Evolutionary conservation across 1,284 basidiomycete species (phyloP).

Genomic region (Microbotryum violaceum): DNA sequence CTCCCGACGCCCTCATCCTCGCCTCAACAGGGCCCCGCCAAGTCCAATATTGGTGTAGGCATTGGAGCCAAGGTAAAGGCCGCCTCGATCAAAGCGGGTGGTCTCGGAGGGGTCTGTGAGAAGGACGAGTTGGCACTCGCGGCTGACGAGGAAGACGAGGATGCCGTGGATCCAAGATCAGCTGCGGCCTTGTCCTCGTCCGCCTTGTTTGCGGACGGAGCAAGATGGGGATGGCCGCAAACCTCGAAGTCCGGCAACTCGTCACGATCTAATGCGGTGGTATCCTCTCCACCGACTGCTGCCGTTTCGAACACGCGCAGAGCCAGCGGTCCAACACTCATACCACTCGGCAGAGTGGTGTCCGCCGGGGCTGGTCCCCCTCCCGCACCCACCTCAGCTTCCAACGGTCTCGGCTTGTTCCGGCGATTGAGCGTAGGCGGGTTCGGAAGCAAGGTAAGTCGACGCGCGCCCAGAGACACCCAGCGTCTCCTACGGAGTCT

Average conservation of each 20-base stretch:
- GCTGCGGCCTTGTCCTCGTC: neutral
- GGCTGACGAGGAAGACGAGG: neutral
- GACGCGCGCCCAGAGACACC: too few relatives aligned
- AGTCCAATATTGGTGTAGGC: neutral
- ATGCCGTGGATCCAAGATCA: slow-evolving; percentile 1
- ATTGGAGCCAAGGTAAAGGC: slow-evolving; percentile 1
- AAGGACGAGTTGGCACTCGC: slow-evolving; percentile 6
- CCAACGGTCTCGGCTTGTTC: slow-evolving; percentile 23
- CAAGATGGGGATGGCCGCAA: slow-evolving; percentile 28
- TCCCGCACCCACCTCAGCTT: neutral
- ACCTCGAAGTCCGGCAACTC: neutral
- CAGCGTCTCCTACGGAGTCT: too few relatives aligned
- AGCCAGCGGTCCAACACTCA: slow-evolving; percentile 15
- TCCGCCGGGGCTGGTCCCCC: slow-evolving; percentile 23
- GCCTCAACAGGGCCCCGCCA: neutral
- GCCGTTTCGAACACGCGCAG: neutral
- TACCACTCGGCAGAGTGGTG: slow-evolving; percentile 23
- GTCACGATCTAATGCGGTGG: neutral
- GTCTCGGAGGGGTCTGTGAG: slow-evolving; percentile 26
- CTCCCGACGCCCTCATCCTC: slow-evolving; percentile 24
- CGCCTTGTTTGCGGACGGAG: slow-evolving; percentile 22
- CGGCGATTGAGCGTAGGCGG: slow-evolving; percentile 23
- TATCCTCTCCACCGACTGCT: slow-evolving; percentile 5
- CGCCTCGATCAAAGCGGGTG: slow-evolving; percentile 1
- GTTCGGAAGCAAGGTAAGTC: slow-evolving; percentile 23